These are phyloP conservation scores for Sporothrix brasiliensis DNA, from an alignment of 2,329 filamentous ascomycete species.

Conservation along the genomic window DNA sequence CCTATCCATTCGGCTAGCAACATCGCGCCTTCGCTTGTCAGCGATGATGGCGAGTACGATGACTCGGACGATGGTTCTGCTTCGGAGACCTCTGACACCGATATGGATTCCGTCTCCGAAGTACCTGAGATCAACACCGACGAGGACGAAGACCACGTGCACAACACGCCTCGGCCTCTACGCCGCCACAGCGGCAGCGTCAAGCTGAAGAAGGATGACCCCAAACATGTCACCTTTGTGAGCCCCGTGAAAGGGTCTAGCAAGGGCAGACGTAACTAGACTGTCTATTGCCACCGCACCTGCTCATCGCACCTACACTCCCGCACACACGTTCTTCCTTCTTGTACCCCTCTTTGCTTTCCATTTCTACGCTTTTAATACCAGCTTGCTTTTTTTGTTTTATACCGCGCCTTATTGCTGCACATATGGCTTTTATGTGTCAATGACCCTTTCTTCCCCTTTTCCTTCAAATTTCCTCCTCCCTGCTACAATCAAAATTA, in stretches of 20 bases:
- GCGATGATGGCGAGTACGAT: slow-evolving; percentile 78
- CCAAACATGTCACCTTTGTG: slow-evolving; percentile 60
- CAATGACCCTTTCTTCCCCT: background rate
- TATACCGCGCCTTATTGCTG: slow-evolving; percentile 7
- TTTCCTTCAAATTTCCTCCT: background rate
- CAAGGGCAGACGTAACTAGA: slow-evolving; percentile 42
- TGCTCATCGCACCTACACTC: background rate
- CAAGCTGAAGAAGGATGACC: slow-evolving; percentile 58
- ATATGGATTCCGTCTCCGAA: slow-evolving; percentile 62
- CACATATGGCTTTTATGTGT: slow-evolving; percentile 29
- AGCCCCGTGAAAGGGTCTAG: slow-evolving; percentile 52
- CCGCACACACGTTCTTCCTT: slow-evolving; percentile 10
- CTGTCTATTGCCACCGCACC: background rate
- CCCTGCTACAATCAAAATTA: slow-evolving; percentile 15
- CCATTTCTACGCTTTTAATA: slow-evolving; percentile 28
- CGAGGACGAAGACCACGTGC: slow-evolving; percentile 51
- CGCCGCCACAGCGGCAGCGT: slow-evolving; percentile 50
- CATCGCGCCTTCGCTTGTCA: slow-evolving; percentile 77
- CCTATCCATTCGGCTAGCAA: slow-evolving; percentile 72
- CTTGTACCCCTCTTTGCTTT: slow-evolving; percentile 29
- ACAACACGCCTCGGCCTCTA: slow-evolving; percentile 45
- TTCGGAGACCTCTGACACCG: slow-evolving; percentile 61
- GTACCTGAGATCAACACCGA: slow-evolving; percentile 65
- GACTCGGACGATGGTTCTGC: slow-evolving; percentile 68
- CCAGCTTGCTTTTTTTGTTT: slow-evolving; percentile 8